These are phyloP conservation scores for Plasmodium yoelii DNA, from an alignment of 169 alveolate genomes.

Conservation along the genomic window DNA sequence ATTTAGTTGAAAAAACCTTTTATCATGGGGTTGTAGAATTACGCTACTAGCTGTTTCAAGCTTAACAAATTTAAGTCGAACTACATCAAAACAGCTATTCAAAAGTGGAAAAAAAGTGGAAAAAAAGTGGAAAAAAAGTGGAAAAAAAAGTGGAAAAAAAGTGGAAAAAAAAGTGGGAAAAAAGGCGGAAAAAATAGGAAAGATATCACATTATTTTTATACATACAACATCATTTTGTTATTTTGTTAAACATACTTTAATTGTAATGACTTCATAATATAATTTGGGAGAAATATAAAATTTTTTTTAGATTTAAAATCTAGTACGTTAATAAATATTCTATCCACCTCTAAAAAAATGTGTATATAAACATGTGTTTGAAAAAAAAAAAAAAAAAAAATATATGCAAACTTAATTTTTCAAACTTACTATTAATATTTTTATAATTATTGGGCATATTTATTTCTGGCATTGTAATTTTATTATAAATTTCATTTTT, in stretches of 20 bases:
- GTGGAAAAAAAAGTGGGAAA: too few relatives aligned
- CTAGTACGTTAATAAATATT: conserved; percentile 53
- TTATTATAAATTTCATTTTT: conserved; percentile 11
- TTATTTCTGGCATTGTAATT: conserved; percentile 31
- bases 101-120: background rate
- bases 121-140: too few relatives aligned
- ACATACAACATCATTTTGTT: background rate
- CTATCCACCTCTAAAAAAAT: conserved; percentile 35
- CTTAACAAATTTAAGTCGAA: conserved; percentile 34
- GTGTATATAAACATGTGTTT: background rate
- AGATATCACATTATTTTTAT: background rate
- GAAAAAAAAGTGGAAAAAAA: too few relatives aligned
- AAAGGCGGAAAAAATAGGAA: background rate
- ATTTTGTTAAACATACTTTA: background rate
- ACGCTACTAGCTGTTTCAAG: conserved; percentile 57
- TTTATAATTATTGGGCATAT: background rate
- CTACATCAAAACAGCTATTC: conserved; percentile 53
- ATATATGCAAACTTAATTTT: background rate
- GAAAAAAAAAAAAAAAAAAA: background rate
- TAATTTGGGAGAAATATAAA: conserved; percentile 56
- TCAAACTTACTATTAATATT: conserved; percentile 45
- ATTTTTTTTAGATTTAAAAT: conserved; percentile 60
- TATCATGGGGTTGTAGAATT: conserved; percentile 54
- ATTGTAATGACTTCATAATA: conserved; percentile 37
- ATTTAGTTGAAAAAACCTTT: conserved; percentile 35